Evolutionary conservation across 257 asterid species (phyloP), one percentile per base, ranked within the genome.

Genomic region (Fraxinus anomala): DNA sequence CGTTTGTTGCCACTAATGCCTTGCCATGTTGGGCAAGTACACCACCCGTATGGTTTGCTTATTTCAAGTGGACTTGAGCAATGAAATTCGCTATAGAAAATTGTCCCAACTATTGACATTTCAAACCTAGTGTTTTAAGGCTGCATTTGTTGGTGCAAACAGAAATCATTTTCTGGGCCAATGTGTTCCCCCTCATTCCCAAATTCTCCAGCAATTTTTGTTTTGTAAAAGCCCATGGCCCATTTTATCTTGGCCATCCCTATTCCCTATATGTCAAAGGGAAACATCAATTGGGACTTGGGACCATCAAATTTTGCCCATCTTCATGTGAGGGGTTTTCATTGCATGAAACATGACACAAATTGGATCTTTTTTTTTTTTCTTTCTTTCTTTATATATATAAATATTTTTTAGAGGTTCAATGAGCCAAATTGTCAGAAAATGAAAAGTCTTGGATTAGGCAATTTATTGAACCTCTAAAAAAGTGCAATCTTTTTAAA

Each of bases 301-400:
- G 80, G 76, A 77, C 75, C 81, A 73, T 77, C 31, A 77, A 40
- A 65, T 14, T 70, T 79, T 72, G 63, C 44, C 59, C 5, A 37
- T 47, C 67, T 37, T 26, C 72, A 47, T 70, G 78, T 65, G 76
- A 74, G 26, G 73, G 9, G 61, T 74, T 77, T 71, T 72, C 75
- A 70, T 79, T 33, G 73, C 30, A 70, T 30, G 67, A 5, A 76
- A 17, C 31, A 12, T 73, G 71, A 21, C 47, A 33, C 34, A 81
- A 63, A n/a, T 39, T 9, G 54, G 63, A 36, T 61, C 17, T 31
- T 31, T 31, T 3, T 31, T 31, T 31, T 31, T 31, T 31, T 26
- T 26, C 28, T 26, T 26, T 26, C 28, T 26, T 26, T 26, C 28
- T 26, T 26, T 26, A 26, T 26, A 26, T 26, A 26, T 26, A 26